These are phyloP conservation scores for Cryptomeria japonica DNA, from an alignment of 75 land plant genomes.

Conservation along the genomic window DNA sequence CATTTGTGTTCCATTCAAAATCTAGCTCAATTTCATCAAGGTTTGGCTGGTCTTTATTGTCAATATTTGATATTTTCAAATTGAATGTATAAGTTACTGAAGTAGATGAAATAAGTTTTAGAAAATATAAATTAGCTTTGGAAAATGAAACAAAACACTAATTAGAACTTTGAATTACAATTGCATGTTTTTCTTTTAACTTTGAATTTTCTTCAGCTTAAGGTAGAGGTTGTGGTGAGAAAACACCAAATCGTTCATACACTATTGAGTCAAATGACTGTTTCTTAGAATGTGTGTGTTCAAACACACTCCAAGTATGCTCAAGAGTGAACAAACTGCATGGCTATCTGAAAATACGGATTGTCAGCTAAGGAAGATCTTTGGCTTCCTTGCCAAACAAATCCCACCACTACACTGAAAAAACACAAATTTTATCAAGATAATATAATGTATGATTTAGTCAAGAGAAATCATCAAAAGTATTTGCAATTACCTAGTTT, in stretches of 20 bases:
- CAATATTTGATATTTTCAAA: not conserved
- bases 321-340: not conserved
- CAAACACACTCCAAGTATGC: not conserved
- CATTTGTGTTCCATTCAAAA: not conserved
- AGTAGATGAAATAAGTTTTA: too few relatives aligned
- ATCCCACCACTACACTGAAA: too few relatives aligned
- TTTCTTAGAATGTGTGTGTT: too few relatives aligned
- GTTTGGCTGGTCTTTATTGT: not conserved
- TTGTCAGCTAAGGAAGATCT: not conserved
- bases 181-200: not conserved
- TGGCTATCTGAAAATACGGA: not conserved
- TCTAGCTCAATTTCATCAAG: not conserved
- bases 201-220: too few relatives aligned
- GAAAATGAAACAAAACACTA: too few relatives aligned
- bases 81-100: not conserved
- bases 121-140: not conserved
- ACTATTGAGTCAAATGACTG: not conserved
- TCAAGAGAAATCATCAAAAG: not conserved
- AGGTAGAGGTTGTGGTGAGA: not conserved
- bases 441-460: not conserved
- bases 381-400: not conserved
- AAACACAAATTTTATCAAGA: not conserved
- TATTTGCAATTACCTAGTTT: not conserved
- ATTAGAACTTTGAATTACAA: not conserved
- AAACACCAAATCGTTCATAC: not conserved